Percentiles rank a stretch among this genome's conserved stretches.
These are phyloP conservation scores for Suhomyces bokatorum DNA, from an alignment of 1,139 yeast genomes.

Conservation along the genomic window DNA sequence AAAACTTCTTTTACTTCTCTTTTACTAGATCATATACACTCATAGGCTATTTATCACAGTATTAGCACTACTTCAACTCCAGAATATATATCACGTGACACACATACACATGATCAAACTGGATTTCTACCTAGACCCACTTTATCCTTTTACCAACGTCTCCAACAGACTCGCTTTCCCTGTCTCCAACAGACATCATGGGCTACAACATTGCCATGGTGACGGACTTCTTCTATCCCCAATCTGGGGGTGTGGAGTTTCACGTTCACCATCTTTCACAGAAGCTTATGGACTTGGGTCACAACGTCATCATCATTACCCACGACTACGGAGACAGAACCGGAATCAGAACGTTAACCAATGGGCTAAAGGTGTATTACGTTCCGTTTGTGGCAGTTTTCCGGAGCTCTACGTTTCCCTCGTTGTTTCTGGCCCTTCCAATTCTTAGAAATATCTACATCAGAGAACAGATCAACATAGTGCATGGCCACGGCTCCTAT, in stretches of 20 bases:
- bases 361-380: constrained; percentile 91
- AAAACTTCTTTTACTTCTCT: no score
- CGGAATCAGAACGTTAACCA: constrained; percentile 80
- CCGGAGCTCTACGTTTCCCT: constrained; percentile 83
- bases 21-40: no score
- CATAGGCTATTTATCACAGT: no score
- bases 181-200: constrained; percentile 14
- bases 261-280: constrained; percentile 85
- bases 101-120: not conserved
- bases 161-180: constrained; percentile 4
- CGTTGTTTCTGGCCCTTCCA: constrained; percentile 88
- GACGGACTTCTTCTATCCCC: constrained; percentile 97
- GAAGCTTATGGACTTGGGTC: constrained; percentile 80
- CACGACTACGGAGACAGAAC: constrained; percentile 82
- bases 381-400: constrained; percentile 79
- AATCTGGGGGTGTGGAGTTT: constrained; percentile 96
- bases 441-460: constrained; percentile 79
- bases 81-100: not conserved
- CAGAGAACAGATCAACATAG: constrained; percentile 81
- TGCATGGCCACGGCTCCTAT: constrained; percentile 94
- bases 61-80: no score
- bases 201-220: constrained; percentile 69
- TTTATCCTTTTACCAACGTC: not conserved
- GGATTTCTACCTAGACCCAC: not conserved
- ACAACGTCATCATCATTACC: constrained; percentile 85